These are phyloP conservation scores for Candida mattraensis DNA, from an alignment of 805 yeast genomes.

Conservation along the genomic window DNA sequence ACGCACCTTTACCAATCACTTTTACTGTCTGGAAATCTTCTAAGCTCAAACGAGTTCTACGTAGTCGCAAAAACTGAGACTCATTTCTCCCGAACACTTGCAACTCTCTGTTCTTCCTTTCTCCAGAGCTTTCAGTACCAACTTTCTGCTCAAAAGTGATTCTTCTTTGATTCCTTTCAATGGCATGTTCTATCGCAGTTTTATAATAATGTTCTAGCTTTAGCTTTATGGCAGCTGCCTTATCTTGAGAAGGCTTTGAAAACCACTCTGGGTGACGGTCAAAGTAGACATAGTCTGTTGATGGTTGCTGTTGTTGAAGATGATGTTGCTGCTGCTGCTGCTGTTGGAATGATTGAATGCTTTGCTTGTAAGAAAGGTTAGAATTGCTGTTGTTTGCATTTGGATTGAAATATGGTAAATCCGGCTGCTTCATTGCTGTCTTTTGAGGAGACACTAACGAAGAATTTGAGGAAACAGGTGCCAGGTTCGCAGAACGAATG, in stretches of 20 bases:
- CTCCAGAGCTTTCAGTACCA: constrained; percentile 74
- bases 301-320: constrained; percentile 8
- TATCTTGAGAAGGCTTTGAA: constrained; percentile 74
- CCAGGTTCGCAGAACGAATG: constrained; percentile 30
- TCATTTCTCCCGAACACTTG: constrained; percentile 85
- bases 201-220: constrained; percentile 83
- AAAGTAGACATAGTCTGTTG: constrained; percentile 60
- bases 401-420: constrained; percentile 23
- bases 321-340: constrained; percentile 18
- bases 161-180: constrained; percentile 92
- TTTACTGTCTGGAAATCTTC: constrained; percentile 88
- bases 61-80: constrained; percentile 77
- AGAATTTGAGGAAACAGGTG: constrained; percentile 32
- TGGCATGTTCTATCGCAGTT: constrained; percentile 84
- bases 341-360: constrained; percentile 11
- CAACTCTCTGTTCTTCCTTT: constrained; percentile 78
- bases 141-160: constrained; percentile 77
- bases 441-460: constrained; percentile 31
- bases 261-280: constrained; percentile 81
- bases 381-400: constrained; percentile 31
- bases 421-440: constrained; percentile 16
- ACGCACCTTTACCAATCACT: constrained; percentile 94
- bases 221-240: constrained; percentile 79
- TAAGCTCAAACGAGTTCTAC: constrained; percentile 79
- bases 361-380: constrained; percentile 22